Percentiles rank a stretch among this genome's conserved stretches.
Evolutionary conservation across 1,284 basidiomycete species (phyloP).

Genomic region (Crepidotus sp.): DNA sequence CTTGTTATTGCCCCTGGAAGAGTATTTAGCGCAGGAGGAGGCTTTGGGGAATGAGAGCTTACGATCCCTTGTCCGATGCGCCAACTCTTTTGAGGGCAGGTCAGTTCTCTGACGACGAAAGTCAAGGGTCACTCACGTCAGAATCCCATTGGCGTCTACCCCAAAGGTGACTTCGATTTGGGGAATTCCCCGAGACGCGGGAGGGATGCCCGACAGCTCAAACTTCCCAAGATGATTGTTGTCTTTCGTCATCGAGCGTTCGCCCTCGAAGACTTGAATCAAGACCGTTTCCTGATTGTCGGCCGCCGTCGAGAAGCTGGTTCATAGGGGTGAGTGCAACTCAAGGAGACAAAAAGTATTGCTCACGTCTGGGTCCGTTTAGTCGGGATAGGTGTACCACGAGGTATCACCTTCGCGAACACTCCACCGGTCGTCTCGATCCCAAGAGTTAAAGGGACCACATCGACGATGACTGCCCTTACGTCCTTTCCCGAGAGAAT

Average conservation of each 20-base stretch:
- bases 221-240: slow-evolving; percentile 85
- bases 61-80: slow-evolving; percentile 75
- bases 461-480: slow-evolving; percentile 59
- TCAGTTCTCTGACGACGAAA: slow-evolving; percentile 24
- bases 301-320: slow-evolving; percentile 52
- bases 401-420: slow-evolving; percentile 74
- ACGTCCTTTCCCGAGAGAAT: slow-evolving; percentile 72
- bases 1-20: slow-evolving; percentile 74
- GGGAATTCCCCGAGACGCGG: slow-evolving; percentile 89
- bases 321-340: background rate
- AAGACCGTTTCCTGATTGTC: slow-evolving; percentile 55
- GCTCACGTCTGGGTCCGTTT: slow-evolving; percentile 58
- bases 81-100: slow-evolving; percentile 68
- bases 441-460: slow-evolving; percentile 77
- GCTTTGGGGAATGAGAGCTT: background rate
- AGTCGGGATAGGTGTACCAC: slow-evolving; percentile 84
- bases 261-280: slow-evolving; percentile 78
- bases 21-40: background rate
- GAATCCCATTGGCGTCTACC: slow-evolving; percentile 88
- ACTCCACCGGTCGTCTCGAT: slow-evolving; percentile 88
- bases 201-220: slow-evolving; percentile 77
- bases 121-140: slow-evolving; percentile 34
- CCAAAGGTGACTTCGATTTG: slow-evolving; percentile 94
- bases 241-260: slow-evolving; percentile 77
- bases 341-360: too few species aligned